A percentile compares a stretch with the other conserved stretches of the same genome.
Conservation (phyloP, 78 protist genomes). For the Bigelowiella natans region DNA sequence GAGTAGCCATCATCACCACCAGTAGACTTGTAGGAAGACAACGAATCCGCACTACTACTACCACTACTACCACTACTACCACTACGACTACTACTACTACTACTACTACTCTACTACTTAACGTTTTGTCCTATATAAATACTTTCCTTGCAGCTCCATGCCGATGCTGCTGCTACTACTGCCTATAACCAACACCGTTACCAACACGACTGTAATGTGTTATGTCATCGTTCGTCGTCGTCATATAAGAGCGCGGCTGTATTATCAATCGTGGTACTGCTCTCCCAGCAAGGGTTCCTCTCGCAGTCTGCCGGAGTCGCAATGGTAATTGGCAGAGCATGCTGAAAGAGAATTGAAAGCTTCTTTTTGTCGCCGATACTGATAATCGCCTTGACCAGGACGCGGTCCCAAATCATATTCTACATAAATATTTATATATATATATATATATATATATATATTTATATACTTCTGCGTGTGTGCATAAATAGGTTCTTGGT, state of each 20-base stretch:
- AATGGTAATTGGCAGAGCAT: neutral
- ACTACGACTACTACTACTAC: neutral
- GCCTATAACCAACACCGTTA: too few species aligned
- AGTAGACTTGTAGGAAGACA: too few species aligned
- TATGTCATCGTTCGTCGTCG: too few species aligned
- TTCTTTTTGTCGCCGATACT: neutral
- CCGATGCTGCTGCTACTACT: too few species aligned
- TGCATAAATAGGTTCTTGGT: neutral
- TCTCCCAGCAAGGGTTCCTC: neutral
- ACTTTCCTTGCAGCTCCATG: too few species aligned
- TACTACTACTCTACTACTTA: neutral
- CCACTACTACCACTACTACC: neutral
- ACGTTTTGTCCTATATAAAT: too few species aligned
- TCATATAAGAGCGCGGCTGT: neutral
- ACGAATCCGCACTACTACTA: neutral
- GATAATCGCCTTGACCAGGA: neutral
- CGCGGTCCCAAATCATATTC: neutral
- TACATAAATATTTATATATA: too few species aligned
- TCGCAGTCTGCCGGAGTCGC: neutral
- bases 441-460: too few species aligned
- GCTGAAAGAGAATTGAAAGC: too few species aligned
- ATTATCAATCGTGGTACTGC: neutral
- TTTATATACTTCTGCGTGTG: too few species aligned
- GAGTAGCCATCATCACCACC: too few species aligned
- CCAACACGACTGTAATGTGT: too few species aligned